phyloP scores from a whole-genome alignment of 352 stramenopile genomes.

The Globisporangium parvum region DNA sequence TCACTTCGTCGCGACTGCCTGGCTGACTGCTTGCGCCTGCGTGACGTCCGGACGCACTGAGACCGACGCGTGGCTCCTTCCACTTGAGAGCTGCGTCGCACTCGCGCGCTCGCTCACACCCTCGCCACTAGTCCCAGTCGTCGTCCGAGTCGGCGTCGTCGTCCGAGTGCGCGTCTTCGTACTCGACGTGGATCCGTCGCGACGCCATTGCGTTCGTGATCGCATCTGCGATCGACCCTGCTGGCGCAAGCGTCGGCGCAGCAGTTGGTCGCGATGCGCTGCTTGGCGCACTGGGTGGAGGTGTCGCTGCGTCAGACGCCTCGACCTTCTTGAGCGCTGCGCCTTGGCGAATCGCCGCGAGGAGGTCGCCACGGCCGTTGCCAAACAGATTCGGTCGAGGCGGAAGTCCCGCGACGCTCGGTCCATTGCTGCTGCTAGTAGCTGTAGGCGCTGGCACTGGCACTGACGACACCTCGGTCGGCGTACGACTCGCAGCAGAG shows the following conservation, averaged over 20 bases:
- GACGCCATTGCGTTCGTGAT: slow-evolving; percentile 80
- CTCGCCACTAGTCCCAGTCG: slow-evolving; percentile 54
- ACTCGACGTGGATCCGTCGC: slow-evolving; percentile 77
- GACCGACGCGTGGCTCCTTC: slow-evolving; percentile 6
- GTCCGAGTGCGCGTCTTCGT: slow-evolving; percentile 58
- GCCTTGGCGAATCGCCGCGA: slow-evolving; percentile 73
- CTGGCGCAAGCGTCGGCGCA: slow-evolving; percentile 20
- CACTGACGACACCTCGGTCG: background rate
- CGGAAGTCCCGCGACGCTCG: slow-evolving; percentile 32
- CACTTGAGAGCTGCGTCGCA: slow-evolving; percentile 6
- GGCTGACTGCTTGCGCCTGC: background rate
- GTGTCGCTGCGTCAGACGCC: background rate
- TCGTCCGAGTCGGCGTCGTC: slow-evolving; percentile 62
- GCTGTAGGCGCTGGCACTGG: slow-evolving; percentile 1
- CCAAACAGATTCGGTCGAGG: slow-evolving; percentile 65
- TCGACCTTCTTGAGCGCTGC: slow-evolving; percentile 34
- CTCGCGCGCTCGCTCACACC: background rate
- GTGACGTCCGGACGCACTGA: background rate
- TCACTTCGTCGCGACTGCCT: background rate
- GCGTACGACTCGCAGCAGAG: slow-evolving; percentile 9
- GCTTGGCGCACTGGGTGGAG: background rate
- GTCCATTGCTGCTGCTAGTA: slow-evolving; percentile 8
- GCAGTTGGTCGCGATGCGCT: slow-evolving; percentile 5
- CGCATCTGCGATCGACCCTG: slow-evolving; percentile 63
- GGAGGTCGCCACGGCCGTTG: slow-evolving; percentile 56